phyloP scores from a whole-genome alignment of 2,329 filamentous ascomycete genomes.

The Apiospora koreana region DNA sequence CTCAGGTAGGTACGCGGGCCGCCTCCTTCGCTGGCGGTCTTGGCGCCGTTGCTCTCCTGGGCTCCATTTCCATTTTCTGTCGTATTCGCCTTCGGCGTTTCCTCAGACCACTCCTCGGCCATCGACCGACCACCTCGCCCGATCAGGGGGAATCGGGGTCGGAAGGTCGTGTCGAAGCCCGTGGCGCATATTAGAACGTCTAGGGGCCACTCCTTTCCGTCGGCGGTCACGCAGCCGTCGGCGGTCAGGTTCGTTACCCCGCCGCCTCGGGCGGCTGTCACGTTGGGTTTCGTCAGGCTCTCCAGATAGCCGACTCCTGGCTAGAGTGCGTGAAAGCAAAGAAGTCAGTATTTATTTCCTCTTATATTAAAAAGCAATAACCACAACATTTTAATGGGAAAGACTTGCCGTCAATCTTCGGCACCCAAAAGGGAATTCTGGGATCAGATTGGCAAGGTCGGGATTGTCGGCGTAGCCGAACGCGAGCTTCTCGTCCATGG shows the following conservation, averaged over 20 bases:
- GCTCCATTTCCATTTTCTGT: conserved; percentile 28
- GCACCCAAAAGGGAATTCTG: conserved; percentile 31
- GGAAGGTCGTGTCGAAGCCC: conserved; percentile 26
- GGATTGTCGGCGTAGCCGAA: conserved; percentile 38
- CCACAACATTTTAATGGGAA: too few relatives aligned
- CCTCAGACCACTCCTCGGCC: conserved; percentile 51
- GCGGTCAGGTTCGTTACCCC: conserved; percentile 24
- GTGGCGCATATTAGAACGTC: conserved; percentile 38
- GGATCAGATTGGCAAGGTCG: conserved; percentile 33
- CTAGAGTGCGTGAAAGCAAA: neutral
- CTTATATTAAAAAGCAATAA: too few relatives aligned
- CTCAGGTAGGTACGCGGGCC: neutral
- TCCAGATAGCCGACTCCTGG: conserved; percentile 34
- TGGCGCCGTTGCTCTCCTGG: too few relatives aligned
- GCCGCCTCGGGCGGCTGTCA: conserved; percentile 22
- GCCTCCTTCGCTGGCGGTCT: fast-evolving
- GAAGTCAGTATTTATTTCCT: neutral
- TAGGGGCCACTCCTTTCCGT: conserved; percentile 27
- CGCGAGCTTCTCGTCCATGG: conserved; percentile 44
- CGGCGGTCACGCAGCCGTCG: conserved; percentile 26
- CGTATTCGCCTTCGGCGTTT: conserved; percentile 55
- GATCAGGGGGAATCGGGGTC: conserved; percentile 40
- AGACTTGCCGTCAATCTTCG: conserved; percentile 26
- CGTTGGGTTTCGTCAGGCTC: conserved; percentile 27
- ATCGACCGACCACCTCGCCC: conserved; percentile 47